These are phyloP conservation scores for Ophiostoma perfectum DNA, from an alignment of 2,329 filamentous ascomycete species.

Conservation along the genomic window DNA sequence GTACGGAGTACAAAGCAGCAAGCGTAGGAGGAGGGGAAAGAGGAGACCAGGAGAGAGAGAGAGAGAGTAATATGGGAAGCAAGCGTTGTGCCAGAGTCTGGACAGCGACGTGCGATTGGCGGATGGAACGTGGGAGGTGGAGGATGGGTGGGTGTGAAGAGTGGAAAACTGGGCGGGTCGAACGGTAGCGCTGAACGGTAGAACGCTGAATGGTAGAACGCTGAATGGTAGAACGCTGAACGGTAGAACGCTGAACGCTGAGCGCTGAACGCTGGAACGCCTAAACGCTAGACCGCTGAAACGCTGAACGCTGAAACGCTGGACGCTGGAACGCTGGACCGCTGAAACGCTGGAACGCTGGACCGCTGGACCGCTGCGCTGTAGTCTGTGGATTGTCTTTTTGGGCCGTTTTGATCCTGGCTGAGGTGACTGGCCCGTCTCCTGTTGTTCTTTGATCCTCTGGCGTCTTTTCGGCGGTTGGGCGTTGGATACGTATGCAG, in stretches of 20 bases:
- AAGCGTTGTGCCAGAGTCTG: not conserved
- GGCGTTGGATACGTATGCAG: no score
- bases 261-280: not conserved
- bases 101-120: slow-evolving; percentile 18
- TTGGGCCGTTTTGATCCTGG: not conserved
- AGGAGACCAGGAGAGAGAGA: slow-evolving; percentile 1
- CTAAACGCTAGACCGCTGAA: not conserved
- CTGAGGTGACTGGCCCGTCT: not conserved
- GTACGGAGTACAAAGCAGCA: slow-evolving; percentile 13
- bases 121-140: slow-evolving; percentile 16
- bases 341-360: not conserved
- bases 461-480: not conserved
- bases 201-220: not conserved
- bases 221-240: not conserved
- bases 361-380: not conserved
- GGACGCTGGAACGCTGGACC: not conserved
- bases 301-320: not conserved
- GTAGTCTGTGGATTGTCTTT: not conserved
- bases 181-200: not conserved
- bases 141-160: slow-evolving; percentile 14
- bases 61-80: slow-evolving; percentile 14
- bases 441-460: not conserved
- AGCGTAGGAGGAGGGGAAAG: not conserved
- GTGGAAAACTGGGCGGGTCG: slow-evolving; percentile 17
- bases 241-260: not conserved